Conservation (phyloP, 2,329 filamentous ascomycete species). For the Fusarium nygamai region DNA sequence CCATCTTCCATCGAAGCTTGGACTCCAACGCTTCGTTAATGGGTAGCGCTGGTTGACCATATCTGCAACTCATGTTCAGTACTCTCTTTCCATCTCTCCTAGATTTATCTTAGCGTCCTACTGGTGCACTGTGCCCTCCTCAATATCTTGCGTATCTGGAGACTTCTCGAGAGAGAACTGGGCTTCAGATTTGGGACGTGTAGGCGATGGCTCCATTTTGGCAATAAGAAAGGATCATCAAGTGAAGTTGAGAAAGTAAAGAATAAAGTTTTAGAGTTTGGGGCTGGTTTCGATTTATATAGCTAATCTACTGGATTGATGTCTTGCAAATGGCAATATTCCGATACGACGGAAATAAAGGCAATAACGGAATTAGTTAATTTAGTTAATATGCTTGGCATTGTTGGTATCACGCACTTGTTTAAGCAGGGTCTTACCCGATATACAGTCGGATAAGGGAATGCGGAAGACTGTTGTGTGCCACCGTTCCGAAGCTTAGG, state of each 20-base stretch:
- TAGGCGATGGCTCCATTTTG: neutral
- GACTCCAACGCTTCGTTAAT: neutral
- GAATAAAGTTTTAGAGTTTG: neutral
- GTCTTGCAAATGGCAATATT: neutral
- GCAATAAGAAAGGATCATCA: accelerated
- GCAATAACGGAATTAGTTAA: neutral
- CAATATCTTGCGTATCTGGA: neutral
- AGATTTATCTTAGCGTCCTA: neutral
- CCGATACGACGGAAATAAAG: neutral
- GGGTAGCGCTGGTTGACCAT: neutral
- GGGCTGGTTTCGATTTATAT: accelerated
- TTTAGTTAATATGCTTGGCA: neutral
- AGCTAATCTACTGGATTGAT: neutral
- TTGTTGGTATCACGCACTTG: accelerated
- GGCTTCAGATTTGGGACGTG: neutral
- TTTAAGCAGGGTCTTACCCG: neutral
- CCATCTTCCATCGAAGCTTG: neutral
- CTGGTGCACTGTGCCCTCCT: neutral
- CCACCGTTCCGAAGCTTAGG: neutral
- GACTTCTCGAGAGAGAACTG: neutral
- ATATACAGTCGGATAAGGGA: neutral
- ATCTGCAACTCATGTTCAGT: neutral
- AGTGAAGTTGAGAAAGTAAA: neutral
- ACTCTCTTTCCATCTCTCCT: neutral
- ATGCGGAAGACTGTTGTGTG: neutral